These are phyloP conservation scores for Penicillium manginii DNA, from an alignment of 495 filamentous ascomycete genomes.

Conservation along the genomic window DNA sequence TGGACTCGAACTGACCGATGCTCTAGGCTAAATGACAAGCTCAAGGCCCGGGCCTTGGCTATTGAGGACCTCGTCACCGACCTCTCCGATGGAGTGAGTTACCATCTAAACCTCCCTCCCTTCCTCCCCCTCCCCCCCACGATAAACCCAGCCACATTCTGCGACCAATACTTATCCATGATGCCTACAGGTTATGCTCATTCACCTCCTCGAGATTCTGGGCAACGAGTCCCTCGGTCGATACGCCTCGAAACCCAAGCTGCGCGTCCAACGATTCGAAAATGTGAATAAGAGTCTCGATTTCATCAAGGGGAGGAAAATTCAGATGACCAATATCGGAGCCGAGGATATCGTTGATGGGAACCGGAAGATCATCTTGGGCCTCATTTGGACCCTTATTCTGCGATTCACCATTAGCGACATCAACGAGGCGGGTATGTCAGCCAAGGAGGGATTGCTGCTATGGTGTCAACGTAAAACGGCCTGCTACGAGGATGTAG, in stretches of 20 bases:
- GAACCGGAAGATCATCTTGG: conserved; percentile 95
- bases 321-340: conserved; percentile 97
- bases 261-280: conserved; percentile 96
- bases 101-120: conserved; percentile 3
- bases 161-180: not conserved
- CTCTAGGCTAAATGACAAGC: conserved; percentile 88
- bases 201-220: conserved; percentile 95
- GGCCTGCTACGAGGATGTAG: conserved; percentile 95
- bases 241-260: conserved; percentile 93
- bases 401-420: conserved; percentile 96
- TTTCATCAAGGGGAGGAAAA: conserved; percentile 86
- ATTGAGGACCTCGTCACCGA: conserved; percentile 86
- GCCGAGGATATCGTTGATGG: conserved; percentile 98
- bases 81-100: conserved; percentile 87
- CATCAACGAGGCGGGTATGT: conserved; percentile 97
- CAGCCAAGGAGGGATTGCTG: conserved; percentile 91
- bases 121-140: not conserved
- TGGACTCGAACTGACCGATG: not conserved
- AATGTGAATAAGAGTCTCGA: conserved; percentile 96
- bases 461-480: conserved; percentile 99
- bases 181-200: conserved; percentile 74
- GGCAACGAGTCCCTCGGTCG: conserved; percentile 91
- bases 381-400: conserved; percentile 97
- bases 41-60: conserved; percentile 71
- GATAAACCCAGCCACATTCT: not conserved